Conservation (phyloP, 768 basidiomycete genomes). For the Strobilomyces echinocephalus region DNA sequence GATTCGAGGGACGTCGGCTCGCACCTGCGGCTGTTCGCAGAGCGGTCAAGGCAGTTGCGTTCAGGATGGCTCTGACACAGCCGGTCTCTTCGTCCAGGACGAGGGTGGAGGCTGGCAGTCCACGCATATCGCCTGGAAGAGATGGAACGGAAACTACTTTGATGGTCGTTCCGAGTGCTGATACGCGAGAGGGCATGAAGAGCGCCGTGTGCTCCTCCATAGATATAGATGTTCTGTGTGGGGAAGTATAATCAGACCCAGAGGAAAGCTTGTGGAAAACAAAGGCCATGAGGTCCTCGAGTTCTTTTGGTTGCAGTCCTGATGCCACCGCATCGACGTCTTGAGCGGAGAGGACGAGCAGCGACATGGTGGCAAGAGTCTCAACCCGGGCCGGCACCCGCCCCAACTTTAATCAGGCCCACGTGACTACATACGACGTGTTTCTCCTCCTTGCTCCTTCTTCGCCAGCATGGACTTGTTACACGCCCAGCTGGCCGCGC, state of each 20-base stretch:
- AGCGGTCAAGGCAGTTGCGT: conserved; percentile 74
- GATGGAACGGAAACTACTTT: conserved; percentile 81
- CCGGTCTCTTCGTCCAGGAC: conserved; percentile 71
- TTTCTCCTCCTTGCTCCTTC: not conserved
- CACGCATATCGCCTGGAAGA: conserved; percentile 37
- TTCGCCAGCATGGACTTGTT: conserved; percentile 51
- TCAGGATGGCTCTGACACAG: conserved; percentile 67
- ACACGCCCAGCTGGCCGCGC: conserved; percentile 48
- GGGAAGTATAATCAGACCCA: conserved; percentile 28
- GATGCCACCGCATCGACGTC: conserved; percentile 52
- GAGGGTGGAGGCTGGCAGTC: conserved; percentile 73
- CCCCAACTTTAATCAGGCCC: not conserved
- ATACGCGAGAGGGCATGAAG: conserved; percentile 79
- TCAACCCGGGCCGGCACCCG: no score
- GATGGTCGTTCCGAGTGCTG: conserved; percentile 51
- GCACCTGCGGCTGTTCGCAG: conserved; percentile 77
- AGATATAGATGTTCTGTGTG: conserved; percentile 56
- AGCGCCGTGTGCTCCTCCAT: conserved; percentile 56
- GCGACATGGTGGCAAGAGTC: conserved; percentile 32
- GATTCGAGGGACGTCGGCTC: conserved; percentile 1
- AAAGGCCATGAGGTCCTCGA: conserved; percentile 52
- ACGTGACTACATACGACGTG: conserved; percentile 16
- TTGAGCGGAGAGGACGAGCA: conserved; percentile 57
- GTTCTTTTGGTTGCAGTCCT: conserved; percentile 40
- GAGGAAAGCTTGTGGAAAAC: conserved; percentile 52